A percentile compares a stretch with the other conserved stretches of the same genome.
Evolutionary conservation across 164 flowering plant species (phyloP).

Genomic region (Paratinospora sagittata): DNA sequence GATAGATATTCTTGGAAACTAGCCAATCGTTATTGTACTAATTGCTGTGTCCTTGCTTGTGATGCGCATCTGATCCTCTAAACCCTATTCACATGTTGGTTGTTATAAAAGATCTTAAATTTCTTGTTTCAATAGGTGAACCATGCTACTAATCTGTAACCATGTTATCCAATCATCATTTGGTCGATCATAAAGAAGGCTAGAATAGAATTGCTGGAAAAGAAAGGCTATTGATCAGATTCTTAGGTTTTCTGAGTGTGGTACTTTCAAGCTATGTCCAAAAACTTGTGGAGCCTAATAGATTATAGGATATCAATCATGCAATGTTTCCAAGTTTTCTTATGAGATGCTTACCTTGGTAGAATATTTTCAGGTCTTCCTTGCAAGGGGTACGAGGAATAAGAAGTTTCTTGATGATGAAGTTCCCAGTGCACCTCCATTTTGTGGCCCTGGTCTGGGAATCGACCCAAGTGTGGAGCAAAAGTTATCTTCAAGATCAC

Average conservation of each 20-base stretch:
- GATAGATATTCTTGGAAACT: neutral
- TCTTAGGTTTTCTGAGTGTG: neutral
- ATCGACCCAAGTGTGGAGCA: constrained; percentile 28
- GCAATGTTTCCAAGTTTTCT: neutral
- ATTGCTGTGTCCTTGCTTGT: neutral
- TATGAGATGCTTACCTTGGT: neutral
- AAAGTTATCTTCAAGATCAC: constrained; percentile 19
- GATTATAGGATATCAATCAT: neutral
- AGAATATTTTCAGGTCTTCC: constrained; percentile 28
- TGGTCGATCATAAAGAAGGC: neutral
- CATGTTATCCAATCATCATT: too few species aligned
- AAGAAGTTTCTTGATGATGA: constrained; percentile 39
- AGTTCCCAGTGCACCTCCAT: constrained; percentile 80
- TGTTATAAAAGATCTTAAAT: neutral
- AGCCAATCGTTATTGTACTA: neutral
- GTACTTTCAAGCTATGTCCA: neutral
- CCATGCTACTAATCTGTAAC: too few species aligned
- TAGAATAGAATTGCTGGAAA: neutral
- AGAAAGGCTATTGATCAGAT: neutral
- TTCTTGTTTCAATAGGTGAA: too few species aligned
- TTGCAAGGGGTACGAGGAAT: constrained; percentile 20
- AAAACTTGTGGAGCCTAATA: neutral
- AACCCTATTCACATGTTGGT: neutral
- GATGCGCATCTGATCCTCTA: neutral
- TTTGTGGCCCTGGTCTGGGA: constrained; percentile 38